phyloP scores from a whole-genome alignment of 2,329 filamentous ascomycete genomes.

The Diplodia scrobiculata region DNA sequence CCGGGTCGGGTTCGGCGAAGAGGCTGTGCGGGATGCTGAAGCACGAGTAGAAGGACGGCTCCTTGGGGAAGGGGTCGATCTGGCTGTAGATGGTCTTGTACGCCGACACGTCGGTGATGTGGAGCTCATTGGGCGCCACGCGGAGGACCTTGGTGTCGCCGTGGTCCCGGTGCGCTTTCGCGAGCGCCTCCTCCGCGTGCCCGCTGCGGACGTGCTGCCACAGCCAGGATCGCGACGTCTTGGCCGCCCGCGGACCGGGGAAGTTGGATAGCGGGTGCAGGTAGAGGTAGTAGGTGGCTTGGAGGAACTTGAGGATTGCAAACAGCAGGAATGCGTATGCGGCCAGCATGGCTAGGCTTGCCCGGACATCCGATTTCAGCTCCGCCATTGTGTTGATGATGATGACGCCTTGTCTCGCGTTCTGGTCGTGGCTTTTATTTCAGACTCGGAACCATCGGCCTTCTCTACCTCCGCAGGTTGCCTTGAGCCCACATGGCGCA shows the following conservation, averaged over 20 bases:
- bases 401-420: no score
- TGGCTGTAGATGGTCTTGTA: conserved; percentile 31
- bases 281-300: conserved; percentile 32
- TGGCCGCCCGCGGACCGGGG: conserved; percentile 34
- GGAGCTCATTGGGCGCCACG: conserved; percentile 30
- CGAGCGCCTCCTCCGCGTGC: neutral
- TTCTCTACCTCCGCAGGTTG: no score
- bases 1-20: conserved; percentile 16
- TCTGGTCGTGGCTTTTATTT: no score
- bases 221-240: neutral
- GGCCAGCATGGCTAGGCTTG: neutral
- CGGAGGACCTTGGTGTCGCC: conserved; percentile 18
- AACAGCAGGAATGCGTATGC: no score
- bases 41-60: conserved; percentile 29
- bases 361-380: neutral
- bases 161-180: neutral
- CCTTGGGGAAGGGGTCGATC: conserved; percentile 23
- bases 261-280: conserved; percentile 33
- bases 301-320: neutral
- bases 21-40: conserved; percentile 1
- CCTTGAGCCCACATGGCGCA: no score
- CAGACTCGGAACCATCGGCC: no score
- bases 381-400: neutral
- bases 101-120: conserved; percentile 32
- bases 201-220: neutral